These are phyloP conservation scores for Arctostaphylos glauca DNA, from an alignment of 148 eudicot genomes.

Conservation along the genomic window DNA sequence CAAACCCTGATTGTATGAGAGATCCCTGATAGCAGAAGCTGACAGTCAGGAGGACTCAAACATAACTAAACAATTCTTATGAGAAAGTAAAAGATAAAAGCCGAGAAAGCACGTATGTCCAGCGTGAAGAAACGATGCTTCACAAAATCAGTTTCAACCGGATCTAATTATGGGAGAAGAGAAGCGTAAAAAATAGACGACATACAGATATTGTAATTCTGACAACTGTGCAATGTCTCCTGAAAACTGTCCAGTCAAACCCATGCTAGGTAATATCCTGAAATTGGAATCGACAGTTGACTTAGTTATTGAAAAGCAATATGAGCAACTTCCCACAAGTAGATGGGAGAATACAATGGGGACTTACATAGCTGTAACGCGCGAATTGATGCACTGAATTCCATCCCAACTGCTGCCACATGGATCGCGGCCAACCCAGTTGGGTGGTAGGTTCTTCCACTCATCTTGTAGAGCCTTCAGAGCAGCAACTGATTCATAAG, in stretches of 20 bases:
- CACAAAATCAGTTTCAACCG: background rate
- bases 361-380: slow-evolving; percentile 56
- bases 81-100: background rate
- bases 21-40: slow-evolving; percentile 45
- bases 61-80: background rate
- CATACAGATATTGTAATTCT: slow-evolving; percentile 63
- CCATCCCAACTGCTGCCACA: slow-evolving; percentile 69
- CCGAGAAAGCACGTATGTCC: background rate
- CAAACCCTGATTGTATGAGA: slow-evolving; percentile 71
- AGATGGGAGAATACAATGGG: background rate
- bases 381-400: slow-evolving; percentile 47
- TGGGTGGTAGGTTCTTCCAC: slow-evolving; percentile 60
- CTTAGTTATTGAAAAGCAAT: background rate
- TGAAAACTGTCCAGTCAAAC: slow-evolving; percentile 55
- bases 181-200: background rate
- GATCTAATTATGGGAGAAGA: background rate
- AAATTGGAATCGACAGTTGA: slow-evolving; percentile 15
- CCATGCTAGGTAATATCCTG: slow-evolving; percentile 57
- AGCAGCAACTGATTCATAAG: slow-evolving; percentile 38
- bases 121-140: background rate
- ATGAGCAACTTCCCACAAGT: background rate
- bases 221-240: slow-evolving; percentile 56
- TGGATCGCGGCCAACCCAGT: slow-evolving; percentile 62
- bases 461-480: slow-evolving; percentile 31
- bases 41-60: slow-evolving; percentile 12